Conservation (phyloP, 352 stramenopile species). For the Phytophthora macrochlamydospora region DNA sequence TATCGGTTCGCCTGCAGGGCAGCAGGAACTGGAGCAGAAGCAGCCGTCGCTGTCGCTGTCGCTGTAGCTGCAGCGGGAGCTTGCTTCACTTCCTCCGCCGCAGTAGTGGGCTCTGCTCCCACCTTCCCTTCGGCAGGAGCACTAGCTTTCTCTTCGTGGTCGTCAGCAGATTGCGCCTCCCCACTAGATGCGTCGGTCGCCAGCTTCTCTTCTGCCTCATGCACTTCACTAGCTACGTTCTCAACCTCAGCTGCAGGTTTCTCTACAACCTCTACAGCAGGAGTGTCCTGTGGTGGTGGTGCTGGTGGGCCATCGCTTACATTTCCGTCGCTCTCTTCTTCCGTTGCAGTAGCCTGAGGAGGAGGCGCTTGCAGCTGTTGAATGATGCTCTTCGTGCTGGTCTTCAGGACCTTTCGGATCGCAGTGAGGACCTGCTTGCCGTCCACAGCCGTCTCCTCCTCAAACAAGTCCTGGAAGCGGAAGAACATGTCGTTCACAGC, state of each 20-base stretch:
- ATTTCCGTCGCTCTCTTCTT: conserved; percentile 37
- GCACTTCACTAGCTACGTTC: conserved; percentile 9
- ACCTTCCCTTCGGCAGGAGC: conserved; percentile 4
- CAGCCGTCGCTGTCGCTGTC: background rate
- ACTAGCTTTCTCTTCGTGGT: conserved; percentile 8
- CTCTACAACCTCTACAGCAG: conserved; percentile 2
- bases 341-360: conserved; percentile 17
- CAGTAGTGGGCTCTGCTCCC: conserved; percentile 7
- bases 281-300: conserved; percentile 25
- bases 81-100: conserved; percentile 6
- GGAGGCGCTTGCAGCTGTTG: conserved; percentile 48
- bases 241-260: conserved; percentile 12
- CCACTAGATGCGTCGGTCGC: background rate
- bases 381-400: conserved; percentile 77
- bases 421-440: conserved; percentile 72
- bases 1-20: conserved; percentile 23
- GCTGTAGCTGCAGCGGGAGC: background rate
- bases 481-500: conserved; percentile 85
- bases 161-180: background rate
- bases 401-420: conserved; percentile 81
- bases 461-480: conserved; percentile 82
- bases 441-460: conserved; percentile 64
- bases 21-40: background rate
- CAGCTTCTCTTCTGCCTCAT: conserved; percentile 19
- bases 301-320: conserved; percentile 45